These are phyloP conservation scores for Lepiota venenata DNA, from an alignment of 768 basidiomycete genomes.

Conservation along the genomic window DNA sequence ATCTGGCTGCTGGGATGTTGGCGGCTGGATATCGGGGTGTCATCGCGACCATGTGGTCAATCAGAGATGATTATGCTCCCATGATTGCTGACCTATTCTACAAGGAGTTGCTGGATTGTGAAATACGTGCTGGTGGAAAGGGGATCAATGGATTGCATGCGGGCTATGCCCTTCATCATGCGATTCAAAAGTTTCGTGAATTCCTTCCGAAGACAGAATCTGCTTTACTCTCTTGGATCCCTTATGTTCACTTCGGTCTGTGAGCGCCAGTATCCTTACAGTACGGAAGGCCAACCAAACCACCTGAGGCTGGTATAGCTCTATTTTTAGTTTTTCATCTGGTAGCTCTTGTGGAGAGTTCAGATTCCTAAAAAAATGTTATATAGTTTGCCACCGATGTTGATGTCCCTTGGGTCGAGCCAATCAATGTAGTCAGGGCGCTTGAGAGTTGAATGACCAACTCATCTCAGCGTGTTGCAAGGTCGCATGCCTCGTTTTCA, in stretches of 20 bases:
- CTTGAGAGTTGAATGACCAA: too few species aligned
- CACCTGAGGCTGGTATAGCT: too few species aligned
- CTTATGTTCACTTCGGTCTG: conserved; percentile 2
- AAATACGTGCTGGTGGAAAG: background rate
- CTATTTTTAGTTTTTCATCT: too few species aligned
- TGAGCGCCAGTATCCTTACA: background rate
- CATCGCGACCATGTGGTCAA: conserved; percentile 37
- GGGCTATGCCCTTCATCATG: conserved; percentile 1
- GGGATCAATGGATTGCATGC: background rate
- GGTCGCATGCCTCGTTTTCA: too few species aligned
- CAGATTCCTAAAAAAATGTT: too few species aligned
- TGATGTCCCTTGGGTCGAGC: too few species aligned
- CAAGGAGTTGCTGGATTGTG: conserved; percentile 9
- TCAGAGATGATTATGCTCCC: conserved; percentile 28
- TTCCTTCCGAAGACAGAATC: background rate
- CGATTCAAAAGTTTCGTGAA: background rate
- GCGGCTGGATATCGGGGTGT: conserved; percentile 24
- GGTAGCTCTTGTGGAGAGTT: too few species aligned
- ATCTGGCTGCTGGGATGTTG: conserved; percentile 36
- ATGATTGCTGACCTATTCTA: conserved; percentile 27
- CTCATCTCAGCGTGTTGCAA: too few species aligned
- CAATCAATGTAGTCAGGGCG: too few species aligned
- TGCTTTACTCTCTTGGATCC: conserved; percentile 1
- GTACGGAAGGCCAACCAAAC: too few species aligned
- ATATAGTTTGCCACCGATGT: too few species aligned